Conservation (phyloP, 106 monocot species). For the Posidonia australis region DNA sequence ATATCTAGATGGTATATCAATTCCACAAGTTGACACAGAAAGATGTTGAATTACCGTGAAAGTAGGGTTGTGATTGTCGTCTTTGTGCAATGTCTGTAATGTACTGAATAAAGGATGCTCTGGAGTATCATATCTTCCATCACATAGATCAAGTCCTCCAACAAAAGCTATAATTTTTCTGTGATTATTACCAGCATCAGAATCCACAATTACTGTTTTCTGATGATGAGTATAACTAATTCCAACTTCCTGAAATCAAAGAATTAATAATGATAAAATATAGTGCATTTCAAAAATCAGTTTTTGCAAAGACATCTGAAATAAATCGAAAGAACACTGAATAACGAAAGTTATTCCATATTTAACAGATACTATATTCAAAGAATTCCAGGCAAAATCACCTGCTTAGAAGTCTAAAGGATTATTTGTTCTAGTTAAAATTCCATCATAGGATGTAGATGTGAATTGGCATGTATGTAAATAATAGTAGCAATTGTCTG, state of each 20-base stretch:
- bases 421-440: no score
- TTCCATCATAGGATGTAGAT: no score
- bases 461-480: no score
- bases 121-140: slow-evolving; percentile 84
- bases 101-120: slow-evolving; percentile 59
- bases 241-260: slow-evolving; percentile 66
- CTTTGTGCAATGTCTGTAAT: slow-evolving; percentile 69
- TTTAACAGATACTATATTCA: no score
- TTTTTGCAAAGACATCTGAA: no score
- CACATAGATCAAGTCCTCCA: slow-evolving; percentile 90
- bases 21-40: background rate
- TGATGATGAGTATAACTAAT: slow-evolving; percentile 90
- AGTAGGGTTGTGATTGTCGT: slow-evolving; percentile 79
- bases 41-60: slow-evolving; percentile 42
- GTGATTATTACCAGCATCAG: slow-evolving; percentile 58
- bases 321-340: no score
- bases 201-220: slow-evolving; percentile 84
- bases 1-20: background rate
- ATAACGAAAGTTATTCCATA: no score
- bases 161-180: slow-evolving; percentile 83
- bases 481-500: no score
- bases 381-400: no score
- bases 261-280: background rate
- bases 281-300: no score
- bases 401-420: no score